A percentile compares a stretch with the other conserved stretches of the same genome.
Conservation (phyloP, 768 basidiomycete species). For the Termitomyces sp. region DNA sequence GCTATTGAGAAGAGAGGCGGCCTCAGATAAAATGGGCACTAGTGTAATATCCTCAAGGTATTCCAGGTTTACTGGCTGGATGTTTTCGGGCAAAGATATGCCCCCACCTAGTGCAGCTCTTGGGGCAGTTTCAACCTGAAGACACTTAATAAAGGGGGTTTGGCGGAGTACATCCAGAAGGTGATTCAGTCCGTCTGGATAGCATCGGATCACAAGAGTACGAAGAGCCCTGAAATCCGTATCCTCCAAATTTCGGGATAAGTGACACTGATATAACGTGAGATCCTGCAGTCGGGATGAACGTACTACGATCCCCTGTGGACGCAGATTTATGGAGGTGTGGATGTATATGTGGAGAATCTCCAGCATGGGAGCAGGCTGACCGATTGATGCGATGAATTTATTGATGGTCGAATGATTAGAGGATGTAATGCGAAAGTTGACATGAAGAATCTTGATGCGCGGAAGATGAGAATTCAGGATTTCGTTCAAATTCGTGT, state of each 20-base stretch:
- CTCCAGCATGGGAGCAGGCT: not conserved
- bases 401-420: not conserved
- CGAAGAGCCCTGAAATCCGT: not conserved
- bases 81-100: not conserved
- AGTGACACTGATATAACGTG: not conserved
- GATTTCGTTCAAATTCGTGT: not conserved
- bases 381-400: not conserved
- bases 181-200: not conserved
- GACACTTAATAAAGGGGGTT: not conserved
- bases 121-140: not conserved
- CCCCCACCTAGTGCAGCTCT: not conserved
- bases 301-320: not conserved
- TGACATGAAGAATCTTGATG: not conserved
- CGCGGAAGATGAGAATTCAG: not conserved
- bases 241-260: not conserved
- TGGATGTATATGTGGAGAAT: not conserved
- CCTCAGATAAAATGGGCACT: not conserved
- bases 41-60: not conserved
- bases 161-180: not conserved
- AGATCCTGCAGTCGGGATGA: not conserved
- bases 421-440: not conserved
- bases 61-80: not conserved
- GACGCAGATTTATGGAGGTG: no score
- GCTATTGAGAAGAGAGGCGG: not conserved
- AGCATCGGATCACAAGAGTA: not conserved